A percentile compares a stretch with the other conserved stretches of the same genome.
Evolutionary conservation across 345 rosid species (phyloP).

Genomic region (Lenwebbia sp.): DNA sequence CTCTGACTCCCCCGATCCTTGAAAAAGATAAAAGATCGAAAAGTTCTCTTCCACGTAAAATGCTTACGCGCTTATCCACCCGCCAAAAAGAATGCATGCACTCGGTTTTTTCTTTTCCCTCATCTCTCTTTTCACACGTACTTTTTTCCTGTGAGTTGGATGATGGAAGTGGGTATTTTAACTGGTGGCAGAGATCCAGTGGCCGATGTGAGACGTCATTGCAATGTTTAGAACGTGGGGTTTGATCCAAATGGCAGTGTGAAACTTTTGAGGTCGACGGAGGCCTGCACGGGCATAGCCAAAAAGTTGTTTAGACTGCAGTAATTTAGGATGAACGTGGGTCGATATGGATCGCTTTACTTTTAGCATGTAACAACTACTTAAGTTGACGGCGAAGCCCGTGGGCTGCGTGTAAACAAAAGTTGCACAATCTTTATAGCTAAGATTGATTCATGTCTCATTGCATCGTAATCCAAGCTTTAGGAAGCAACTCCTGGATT

Average conservation of each 20-base stretch:
- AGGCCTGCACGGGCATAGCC: background rate
- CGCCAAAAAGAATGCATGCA: background rate
- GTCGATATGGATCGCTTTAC: background rate
- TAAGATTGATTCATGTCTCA: background rate
- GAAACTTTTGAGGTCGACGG: background rate
- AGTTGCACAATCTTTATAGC: background rate
- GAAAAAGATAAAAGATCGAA: no score
- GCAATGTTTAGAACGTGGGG: background rate
- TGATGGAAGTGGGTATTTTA: background rate
- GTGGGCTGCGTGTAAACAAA: background rate
- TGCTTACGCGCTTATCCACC: background rate
- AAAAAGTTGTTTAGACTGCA: background rate
- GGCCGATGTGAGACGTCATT: background rate
- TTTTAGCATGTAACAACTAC: background rate
- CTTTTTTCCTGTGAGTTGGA: background rate
- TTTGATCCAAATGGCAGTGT: background rate
- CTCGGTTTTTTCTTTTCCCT: background rate
- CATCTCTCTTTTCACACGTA: background rate
- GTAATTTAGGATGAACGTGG: background rate
- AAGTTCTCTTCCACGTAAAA: background rate
- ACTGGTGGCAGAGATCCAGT: background rate
- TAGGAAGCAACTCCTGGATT: background rate
- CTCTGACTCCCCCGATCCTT: background rate
- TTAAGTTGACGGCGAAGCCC: background rate
- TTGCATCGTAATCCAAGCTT: no score